These are phyloP conservation scores for Chloranthus sessilifolius DNA, from an alignment of 164 flowering plant genomes.

Conservation along the genomic window DNA sequence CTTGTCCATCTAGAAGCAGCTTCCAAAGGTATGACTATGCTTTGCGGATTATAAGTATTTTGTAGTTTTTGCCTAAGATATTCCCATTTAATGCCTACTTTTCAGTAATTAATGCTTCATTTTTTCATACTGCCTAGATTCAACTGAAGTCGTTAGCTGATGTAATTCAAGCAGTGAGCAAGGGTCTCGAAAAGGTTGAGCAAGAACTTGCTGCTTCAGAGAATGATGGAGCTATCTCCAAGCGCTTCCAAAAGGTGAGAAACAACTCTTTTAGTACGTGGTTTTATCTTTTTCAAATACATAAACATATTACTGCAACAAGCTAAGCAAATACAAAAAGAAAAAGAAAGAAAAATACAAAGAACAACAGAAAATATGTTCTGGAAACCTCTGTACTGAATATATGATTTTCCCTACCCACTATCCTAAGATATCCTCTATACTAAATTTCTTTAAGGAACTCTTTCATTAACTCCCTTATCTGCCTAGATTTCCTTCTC, in stretches of 20 bases:
- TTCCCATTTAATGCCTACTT: neutral
- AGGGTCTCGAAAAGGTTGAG: slow-evolving; percentile 98
- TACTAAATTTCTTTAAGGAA: too few species aligned
- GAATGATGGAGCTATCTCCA: slow-evolving; percentile 80
- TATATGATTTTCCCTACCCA: too few species aligned
- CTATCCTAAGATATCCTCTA: too few species aligned
- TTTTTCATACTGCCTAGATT: slow-evolving; percentile 36
- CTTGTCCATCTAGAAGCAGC: slow-evolving; percentile 88
- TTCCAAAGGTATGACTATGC: slow-evolving; percentile 59
- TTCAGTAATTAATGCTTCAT: neutral
- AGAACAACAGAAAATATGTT: too few species aligned
- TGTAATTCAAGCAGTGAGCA: slow-evolving; percentile 99
- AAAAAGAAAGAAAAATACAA: too few species aligned
- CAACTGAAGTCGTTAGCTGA: slow-evolving; percentile 94
- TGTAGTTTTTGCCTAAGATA: neutral
- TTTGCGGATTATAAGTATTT: neutral
- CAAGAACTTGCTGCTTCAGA: slow-evolving; percentile 87
- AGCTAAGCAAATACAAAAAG: too few species aligned
- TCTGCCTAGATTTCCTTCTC: too few species aligned
- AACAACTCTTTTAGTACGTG: neutral
- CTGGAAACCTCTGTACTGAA: too few species aligned
- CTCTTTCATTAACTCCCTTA: too few species aligned
- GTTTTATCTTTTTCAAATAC: neutral
- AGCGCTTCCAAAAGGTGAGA: slow-evolving; percentile 82
- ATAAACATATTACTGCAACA: too few species aligned